Percentiles rank a stretch among this genome's conserved stretches.
Conservation (phyloP, 352 stramenopile genomes). For the Globisporangium irregulare region DNA sequence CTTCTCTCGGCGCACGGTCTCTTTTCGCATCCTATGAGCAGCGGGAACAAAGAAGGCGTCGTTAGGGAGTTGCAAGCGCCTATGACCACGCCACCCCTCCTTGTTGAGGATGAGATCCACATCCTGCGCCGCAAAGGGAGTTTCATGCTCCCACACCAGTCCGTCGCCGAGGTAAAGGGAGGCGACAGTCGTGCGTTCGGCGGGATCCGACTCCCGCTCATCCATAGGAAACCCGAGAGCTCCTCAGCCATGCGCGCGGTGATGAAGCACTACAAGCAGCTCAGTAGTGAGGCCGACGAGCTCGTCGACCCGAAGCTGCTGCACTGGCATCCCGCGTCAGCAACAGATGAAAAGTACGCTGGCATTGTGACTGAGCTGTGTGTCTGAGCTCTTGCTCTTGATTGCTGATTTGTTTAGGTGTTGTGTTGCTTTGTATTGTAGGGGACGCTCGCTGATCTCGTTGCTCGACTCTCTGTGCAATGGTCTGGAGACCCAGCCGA, state of each 20-base stretch:
- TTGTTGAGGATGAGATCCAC: slow-evolving; percentile 16
- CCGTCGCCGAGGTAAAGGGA: not conserved
- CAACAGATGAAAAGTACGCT: slow-evolving; percentile 29
- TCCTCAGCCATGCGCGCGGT: slow-evolving; percentile 17
- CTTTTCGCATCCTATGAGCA: slow-evolving; percentile 23
- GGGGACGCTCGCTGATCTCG: slow-evolving; percentile 34
- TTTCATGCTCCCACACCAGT: slow-evolving; percentile 35
- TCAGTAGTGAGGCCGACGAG: slow-evolving; percentile 28
- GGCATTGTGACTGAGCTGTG: not conserved
- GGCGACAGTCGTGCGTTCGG: slow-evolving; percentile 7
- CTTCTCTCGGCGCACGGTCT: slow-evolving; percentile 32
- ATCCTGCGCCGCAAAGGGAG: slow-evolving; percentile 30
- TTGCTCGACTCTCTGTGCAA: slow-evolving; percentile 55
- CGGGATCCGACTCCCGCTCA: slow-evolving; percentile 14
- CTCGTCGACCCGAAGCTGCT: slow-evolving; percentile 37
- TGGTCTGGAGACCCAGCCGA: slow-evolving; percentile 43
- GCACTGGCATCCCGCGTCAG: slow-evolving; percentile 52
- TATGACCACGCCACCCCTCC: not conserved
- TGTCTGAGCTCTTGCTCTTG: not conserved
- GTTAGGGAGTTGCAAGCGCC: not conserved
- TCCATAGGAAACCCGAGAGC: slow-evolving; percentile 7
- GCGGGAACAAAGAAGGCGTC: not conserved
- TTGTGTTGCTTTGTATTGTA: slow-evolving; percentile 11
- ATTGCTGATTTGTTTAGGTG: no score
- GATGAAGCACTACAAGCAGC: slow-evolving; percentile 14